These are phyloP conservation scores for Podila verticillata DNA, from an alignment of 192 early-diverging fungal species.

Conservation along the genomic window DNA sequence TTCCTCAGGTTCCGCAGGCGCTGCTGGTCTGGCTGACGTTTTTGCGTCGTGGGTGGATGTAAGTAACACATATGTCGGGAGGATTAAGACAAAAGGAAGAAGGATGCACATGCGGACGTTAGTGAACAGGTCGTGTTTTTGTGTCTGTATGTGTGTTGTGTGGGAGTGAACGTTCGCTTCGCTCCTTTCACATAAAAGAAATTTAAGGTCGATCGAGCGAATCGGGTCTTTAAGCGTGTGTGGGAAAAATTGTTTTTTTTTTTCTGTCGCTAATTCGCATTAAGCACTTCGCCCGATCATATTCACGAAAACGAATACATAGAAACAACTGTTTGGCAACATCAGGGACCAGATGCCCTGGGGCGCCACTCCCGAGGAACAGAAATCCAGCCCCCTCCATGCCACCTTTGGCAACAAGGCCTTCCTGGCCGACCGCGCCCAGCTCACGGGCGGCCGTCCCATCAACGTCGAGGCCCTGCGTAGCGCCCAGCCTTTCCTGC, in stretches of 20 bases:
- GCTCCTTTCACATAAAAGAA: background rate
- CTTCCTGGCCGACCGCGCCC: conserved; percentile 36
- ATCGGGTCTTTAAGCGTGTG: conserved; percentile 17
- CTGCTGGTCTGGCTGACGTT: conserved; percentile 11
- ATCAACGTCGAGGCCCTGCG: conserved; percentile 20
- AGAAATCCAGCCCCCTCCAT: conserved; percentile 21
- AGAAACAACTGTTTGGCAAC: conserved; percentile 32
- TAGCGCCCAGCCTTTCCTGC: conserved; percentile 9
- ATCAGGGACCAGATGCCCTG: conserved; percentile 39
- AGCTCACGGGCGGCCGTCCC: conserved; percentile 10
- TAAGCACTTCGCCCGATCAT: background rate
- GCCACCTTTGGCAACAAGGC: conserved; percentile 18
- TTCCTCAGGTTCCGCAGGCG: background rate
- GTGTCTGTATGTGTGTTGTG: no score
- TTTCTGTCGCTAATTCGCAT: background rate
- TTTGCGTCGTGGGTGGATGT: conserved; percentile 46
- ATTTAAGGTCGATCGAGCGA: conserved; percentile 21
- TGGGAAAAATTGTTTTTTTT: background rate
- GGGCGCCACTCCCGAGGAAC: conserved; percentile 28
- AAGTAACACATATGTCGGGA: conserved; percentile 11
- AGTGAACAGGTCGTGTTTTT: no score
- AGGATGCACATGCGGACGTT: no score
- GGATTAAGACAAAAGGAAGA: no score
- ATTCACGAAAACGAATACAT: no score
- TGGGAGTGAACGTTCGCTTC: no score